phyloP scores from a whole-genome alignment of 495 filamentous ascomycete species.

The Neurospora sp. region DNA sequence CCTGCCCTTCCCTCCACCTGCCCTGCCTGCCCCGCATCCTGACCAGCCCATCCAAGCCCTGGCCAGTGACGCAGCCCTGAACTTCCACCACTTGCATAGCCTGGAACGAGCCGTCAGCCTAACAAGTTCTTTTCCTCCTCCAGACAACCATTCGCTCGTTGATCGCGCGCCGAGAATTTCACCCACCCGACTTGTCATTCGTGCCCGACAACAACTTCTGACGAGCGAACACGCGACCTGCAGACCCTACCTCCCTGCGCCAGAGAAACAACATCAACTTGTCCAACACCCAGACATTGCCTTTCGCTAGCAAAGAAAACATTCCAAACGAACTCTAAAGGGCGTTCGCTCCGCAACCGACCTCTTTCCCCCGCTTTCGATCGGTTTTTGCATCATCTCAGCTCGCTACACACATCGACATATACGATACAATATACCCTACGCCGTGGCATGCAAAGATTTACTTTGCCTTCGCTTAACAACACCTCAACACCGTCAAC shows the following conservation, averaged over 20 bases:
- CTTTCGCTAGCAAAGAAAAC: not conserved
- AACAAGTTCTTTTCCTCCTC: not conserved
- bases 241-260: not conserved
- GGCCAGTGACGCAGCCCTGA: not conserved
- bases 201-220: not conserved
- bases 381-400: not conserved
- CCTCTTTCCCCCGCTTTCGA: not conserved
- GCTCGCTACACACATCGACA: not conserved
- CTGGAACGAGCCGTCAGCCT: not conserved
- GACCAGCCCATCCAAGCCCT: not conserved
- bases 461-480: not conserved
- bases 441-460: not conserved
- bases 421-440: not conserved
- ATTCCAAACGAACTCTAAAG: not conserved
- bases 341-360: not conserved
- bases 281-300: not conserved
- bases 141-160: not conserved
- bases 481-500: constrained; percentile 18
- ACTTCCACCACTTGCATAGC: not conserved
- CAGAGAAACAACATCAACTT: not conserved
- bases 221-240: not conserved
- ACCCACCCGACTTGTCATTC: not conserved
- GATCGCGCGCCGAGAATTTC: not conserved
- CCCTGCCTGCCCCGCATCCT: not conserved
- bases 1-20: not conserved